Evolutionary conservation across 2,329 filamentous ascomycete genomes (phyloP), one percentile per base, ranked within the genome.

Genomic region (Xylariaceae sp.): DNA sequence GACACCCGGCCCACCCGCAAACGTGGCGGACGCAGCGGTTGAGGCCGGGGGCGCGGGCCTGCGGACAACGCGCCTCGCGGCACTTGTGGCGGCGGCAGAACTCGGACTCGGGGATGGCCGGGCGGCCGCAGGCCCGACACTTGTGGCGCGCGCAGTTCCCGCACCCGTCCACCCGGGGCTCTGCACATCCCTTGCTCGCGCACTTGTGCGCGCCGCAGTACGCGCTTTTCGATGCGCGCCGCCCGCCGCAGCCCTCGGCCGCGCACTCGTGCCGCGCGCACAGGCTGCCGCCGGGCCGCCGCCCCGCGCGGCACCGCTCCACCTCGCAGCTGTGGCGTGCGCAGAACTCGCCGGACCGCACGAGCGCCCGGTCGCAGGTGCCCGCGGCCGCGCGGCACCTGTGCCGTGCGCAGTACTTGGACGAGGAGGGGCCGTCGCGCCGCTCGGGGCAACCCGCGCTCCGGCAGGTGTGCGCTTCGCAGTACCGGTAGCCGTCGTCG

Each of bases 61-160:
- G 45, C 5, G 48, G 14, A 18, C 60, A 62, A 12, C 48, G 37
- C 0, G 54, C 7, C 20, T 62, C 56, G 1, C 57, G 45, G 14
- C 60, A 62, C 45, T 58, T 62, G 37, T 62, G 60, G 16, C 60
- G 50, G 12, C 58, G 57, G 18, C 60, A 62, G 50, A 58, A 61
- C 1, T 52, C 52, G 32, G 52, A 56, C 5, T 62, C 58, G 0
- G 57, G 54, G 14, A 60, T 56, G 19, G 47, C 48, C 1, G 60
- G 52, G 9, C 60, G 23, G 21, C 60, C 57, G 50, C 60, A 62
- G 23, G 45, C 26, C 3, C 32, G 44, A 16, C 60, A 62, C 50
- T 59, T 58, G 20, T 62, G 60, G 18, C 2, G 10, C 6, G 29
- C 46, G 41, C 60, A 62, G 21, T 62, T 55, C 1, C 54, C 37